Conservation (phyloP, 306 rosid genomes). For the Malus orientalis region DNA sequence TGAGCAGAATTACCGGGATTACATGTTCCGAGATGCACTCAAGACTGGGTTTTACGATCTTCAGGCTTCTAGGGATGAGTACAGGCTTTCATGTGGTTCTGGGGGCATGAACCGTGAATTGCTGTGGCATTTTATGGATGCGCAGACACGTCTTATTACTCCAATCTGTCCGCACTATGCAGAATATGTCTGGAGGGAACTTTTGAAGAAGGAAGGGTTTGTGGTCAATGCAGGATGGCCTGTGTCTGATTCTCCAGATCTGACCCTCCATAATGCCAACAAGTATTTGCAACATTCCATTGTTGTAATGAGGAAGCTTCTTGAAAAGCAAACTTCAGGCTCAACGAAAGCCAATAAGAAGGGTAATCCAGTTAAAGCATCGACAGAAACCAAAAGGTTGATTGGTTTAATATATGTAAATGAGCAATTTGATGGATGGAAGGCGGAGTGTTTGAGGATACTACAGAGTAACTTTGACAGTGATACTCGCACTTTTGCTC, state of each 20-base stretch:
- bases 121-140: slow-evolving; percentile 78
- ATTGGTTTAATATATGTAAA: slow-evolving; percentile 64
- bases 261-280: slow-evolving; percentile 65
- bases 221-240: slow-evolving; percentile 89
- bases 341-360: slow-evolving; percentile 59
- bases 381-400: slow-evolving; percentile 39
- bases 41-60: slow-evolving; percentile 88
- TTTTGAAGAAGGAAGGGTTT: slow-evolving; percentile 78
- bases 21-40: slow-evolving; percentile 83
- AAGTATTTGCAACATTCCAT: slow-evolving; percentile 81
- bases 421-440: slow-evolving; percentile 80
- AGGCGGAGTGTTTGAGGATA: slow-evolving; percentile 71
- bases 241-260: slow-evolving; percentile 58
- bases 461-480: slow-evolving; percentile 51
- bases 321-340: slow-evolving; percentile 72
- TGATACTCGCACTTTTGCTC: slow-evolving; percentile 35
- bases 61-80: slow-evolving; percentile 87
- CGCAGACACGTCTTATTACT: slow-evolving; percentile 78
- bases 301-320: slow-evolving; percentile 75
- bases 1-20: slow-evolving; percentile 64
- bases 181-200: slow-evolving; percentile 75
- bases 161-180: slow-evolving; percentile 95
- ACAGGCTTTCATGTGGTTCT: slow-evolving; percentile 71
- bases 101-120: slow-evolving; percentile 67
- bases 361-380: slow-evolving; percentile 39